Evolutionary conservation across 2,329 filamentous ascomycete genomes (phyloP).

Genomic region (Lasiodiplodia sp.): DNA sequence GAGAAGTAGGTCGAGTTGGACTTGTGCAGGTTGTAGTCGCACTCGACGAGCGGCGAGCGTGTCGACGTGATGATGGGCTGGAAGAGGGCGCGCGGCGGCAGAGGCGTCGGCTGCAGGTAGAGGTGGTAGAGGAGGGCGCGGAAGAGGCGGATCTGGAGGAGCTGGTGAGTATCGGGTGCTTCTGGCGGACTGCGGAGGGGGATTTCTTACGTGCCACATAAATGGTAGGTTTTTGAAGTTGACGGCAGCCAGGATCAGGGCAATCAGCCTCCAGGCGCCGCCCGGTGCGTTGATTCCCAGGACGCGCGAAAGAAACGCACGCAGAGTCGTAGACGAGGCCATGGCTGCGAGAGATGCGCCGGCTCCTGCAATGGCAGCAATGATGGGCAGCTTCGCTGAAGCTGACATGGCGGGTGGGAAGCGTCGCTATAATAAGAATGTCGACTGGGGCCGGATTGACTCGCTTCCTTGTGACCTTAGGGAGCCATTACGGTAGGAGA

Average conservation of each 20-base stretch:
- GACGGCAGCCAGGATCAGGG: conserved; percentile 46
- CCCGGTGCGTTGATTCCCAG: conserved; percentile 43
- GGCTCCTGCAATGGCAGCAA: conserved; percentile 11
- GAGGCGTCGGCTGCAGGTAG: conserved; percentile 51
- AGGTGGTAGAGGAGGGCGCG: conserved; percentile 56
- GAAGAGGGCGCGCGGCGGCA: conserved; percentile 71
- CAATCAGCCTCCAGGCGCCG: conserved; percentile 44
- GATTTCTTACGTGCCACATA: conserved; percentile 72
- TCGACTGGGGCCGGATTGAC: background rate
- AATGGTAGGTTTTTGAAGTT: conserved; percentile 80
- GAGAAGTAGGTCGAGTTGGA: conserved; percentile 86
- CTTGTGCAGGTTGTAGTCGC: conserved; percentile 87
- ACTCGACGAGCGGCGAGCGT: conserved; percentile 75
- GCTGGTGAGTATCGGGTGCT: background rate
- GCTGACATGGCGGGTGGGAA: conserved; percentile 10
- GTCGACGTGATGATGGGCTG: conserved; percentile 72
- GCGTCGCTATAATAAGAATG: background rate
- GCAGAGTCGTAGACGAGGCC: conserved; percentile 36
- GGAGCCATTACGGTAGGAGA: background rate
- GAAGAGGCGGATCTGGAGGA: conserved; percentile 53
- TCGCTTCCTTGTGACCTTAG: background rate
- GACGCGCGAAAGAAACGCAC: conserved; percentile 36
- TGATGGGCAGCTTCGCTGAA: background rate
- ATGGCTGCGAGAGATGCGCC: conserved; percentile 36
- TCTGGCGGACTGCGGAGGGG: conserved; percentile 2